These are phyloP conservation scores for Mrakia gelida DNA, from an alignment of 768 basidiomycete species.

Conservation along the genomic window DNA sequence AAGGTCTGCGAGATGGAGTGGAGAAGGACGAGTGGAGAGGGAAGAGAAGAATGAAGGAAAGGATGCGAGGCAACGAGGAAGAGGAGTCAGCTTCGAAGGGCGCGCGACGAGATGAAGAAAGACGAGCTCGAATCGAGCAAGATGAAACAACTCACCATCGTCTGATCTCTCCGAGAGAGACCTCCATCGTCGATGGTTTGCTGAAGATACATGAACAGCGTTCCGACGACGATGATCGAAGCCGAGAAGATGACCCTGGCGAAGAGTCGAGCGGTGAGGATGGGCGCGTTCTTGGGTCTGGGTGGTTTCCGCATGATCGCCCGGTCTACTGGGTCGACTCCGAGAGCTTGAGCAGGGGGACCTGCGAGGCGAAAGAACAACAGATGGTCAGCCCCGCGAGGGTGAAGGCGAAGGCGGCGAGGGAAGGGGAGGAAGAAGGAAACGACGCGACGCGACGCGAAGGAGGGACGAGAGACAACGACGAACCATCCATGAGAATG, in stretches of 20 bases:
- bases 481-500: constrained; percentile 91
- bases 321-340: constrained; percentile 92
- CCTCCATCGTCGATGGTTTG: constrained; percentile 71
- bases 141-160: constrained; percentile 66
- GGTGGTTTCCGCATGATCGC: constrained; percentile 90
- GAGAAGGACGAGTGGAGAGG: not conserved
- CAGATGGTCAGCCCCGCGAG: not conserved
- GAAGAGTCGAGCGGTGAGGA: constrained; percentile 70
- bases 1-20: constrained; percentile 64
- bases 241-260: constrained; percentile 87
- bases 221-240: constrained; percentile 81
- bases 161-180: constrained; percentile 84
- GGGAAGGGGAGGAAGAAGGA: not conserved
- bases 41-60: not conserved
- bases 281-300: constrained; percentile 83
- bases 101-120: too few species aligned
- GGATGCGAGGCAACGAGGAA: not conserved
- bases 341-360: constrained; percentile 89
- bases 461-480: not conserved
- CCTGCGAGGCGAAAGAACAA: constrained; percentile 49
- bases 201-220: constrained; percentile 77
- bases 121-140: too few species aligned
- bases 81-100: not conserved
- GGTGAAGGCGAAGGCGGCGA: too few species aligned
- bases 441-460: not conserved